Conservation (phyloP, 2,329 filamentous ascomycete species). For the Tympanopsis confertula region DNA sequence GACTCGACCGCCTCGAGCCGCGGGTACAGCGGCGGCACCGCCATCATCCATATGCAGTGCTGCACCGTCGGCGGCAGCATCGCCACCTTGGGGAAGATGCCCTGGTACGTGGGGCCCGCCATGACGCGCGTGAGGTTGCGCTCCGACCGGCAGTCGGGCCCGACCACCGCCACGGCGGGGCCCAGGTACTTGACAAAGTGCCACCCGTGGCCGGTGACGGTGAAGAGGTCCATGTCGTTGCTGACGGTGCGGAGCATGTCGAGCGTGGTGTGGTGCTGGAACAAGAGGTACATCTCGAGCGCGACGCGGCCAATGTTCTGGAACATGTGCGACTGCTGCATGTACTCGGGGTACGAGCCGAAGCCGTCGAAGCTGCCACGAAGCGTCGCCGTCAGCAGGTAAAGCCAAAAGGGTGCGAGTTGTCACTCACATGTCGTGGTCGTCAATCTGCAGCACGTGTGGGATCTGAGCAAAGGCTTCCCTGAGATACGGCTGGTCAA, state of each 20-base stretch:
- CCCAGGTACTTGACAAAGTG: conserved; percentile 96
- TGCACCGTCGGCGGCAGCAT: conserved; percentile 84
- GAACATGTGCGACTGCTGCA: conserved; percentile 96
- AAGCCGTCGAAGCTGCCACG: conserved; percentile 77
- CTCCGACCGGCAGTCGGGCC: conserved; percentile 85
- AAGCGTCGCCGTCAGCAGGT: conserved; percentile 10
- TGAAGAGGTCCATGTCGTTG: conserved; percentile 86
- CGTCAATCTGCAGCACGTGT: conserved; percentile 82
- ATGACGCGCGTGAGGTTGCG: conserved; percentile 83
- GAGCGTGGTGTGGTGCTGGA: conserved; percentile 93
- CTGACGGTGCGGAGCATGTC: conserved; percentile 84
- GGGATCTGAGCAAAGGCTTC: conserved; percentile 97
- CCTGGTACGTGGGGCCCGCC: conserved; percentile 93
- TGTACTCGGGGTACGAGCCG: conserved; percentile 92
- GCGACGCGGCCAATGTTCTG: conserved; percentile 94
- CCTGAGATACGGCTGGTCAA: conserved; percentile 85
- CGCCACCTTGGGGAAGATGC: conserved; percentile 89
- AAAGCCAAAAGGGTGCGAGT: neutral
- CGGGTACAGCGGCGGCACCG: conserved; percentile 83
- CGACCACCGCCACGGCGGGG: conserved; percentile 78
- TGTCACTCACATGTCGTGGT: conserved; percentile 84
- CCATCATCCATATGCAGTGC: conserved; percentile 92
- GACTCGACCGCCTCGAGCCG: conserved; percentile 84
- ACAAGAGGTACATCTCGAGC: conserved; percentile 94
- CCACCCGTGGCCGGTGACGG: conserved; percentile 93